These are phyloP conservation scores for Globisporangium nodosum DNA, from an alignment of 352 stramenopile species.

Conservation along the genomic window DNA sequence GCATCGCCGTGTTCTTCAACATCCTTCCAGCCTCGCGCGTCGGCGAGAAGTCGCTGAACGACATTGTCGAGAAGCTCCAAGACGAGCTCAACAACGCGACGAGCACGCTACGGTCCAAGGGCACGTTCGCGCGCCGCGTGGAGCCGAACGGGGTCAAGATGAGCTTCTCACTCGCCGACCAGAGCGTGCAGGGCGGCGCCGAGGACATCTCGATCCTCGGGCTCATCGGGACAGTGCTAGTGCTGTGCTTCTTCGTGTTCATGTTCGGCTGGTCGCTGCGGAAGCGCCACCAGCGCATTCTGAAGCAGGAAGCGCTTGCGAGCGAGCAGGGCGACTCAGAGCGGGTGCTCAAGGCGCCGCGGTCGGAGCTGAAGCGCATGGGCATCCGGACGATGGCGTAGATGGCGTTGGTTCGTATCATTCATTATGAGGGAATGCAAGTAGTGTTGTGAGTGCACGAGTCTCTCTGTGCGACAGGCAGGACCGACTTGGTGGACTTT, in stretches of 20 bases:
- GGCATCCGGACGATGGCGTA: conserved; percentile 54
- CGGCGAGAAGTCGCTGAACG: conserved; percentile 56
- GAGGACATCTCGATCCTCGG: conserved; percentile 66
- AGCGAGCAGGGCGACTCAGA: conserved; percentile 8
- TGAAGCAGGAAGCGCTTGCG: conserved; percentile 15
- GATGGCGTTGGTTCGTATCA: not conserved
- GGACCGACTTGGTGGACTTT: not conserved
- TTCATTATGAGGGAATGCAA: not conserved
- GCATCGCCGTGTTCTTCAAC: conserved; percentile 62
- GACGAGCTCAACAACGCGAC: conserved; percentile 42
- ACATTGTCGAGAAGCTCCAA: conserved; percentile 60
- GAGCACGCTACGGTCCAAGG: conserved; percentile 55
- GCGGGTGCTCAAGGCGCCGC: conserved; percentile 15
- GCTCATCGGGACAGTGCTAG: conserved; percentile 50
- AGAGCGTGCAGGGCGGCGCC: conserved; percentile 46
- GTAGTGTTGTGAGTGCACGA: not conserved
- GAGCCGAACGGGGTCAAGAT: conserved; percentile 57
- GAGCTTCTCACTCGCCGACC: conserved; percentile 61
- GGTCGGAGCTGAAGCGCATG: conserved; percentile 60
- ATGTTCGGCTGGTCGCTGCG: conserved; percentile 55
- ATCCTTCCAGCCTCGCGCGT: conserved; percentile 54
- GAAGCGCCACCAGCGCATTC: conserved; percentile 44
- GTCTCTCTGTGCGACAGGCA: not conserved
- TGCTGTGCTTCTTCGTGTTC: conserved; percentile 53
- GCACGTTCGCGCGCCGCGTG: conserved; percentile 59